phyloP scores from a whole-genome alignment of 2,329 filamentous ascomycete species.

The Cercospora sp. region DNA sequence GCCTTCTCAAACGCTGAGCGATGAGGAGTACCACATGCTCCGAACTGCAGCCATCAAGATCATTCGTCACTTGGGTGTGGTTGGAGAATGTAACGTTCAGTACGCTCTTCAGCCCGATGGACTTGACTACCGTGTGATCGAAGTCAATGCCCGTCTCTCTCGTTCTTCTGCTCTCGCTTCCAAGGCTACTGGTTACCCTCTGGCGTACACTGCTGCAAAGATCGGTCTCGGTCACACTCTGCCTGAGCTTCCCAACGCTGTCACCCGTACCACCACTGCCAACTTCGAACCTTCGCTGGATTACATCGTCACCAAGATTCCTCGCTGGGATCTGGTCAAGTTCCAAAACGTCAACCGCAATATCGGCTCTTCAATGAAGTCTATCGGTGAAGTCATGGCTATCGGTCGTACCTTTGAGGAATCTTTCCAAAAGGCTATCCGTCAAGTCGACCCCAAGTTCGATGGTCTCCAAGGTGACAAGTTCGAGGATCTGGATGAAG shows the following conservation, averaged over 20 bases:
- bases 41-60: slow-evolving; percentile 97
- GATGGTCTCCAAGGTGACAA: slow-evolving; percentile 93
- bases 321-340: slow-evolving; percentile 96
- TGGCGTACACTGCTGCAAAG: slow-evolving; percentile 97
- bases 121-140: slow-evolving; percentile 96
- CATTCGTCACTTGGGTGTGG: slow-evolving; percentile 91
- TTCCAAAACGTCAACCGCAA: slow-evolving; percentile 98
- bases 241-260: slow-evolving; percentile 93
- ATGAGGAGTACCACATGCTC: slow-evolving; percentile 99
- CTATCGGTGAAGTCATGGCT: slow-evolving; percentile 98
- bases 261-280: slow-evolving; percentile 97
- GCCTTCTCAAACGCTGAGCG: slow-evolving; percentile 92
- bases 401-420: slow-evolving; percentile 98
- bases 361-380: slow-evolving; percentile 98
- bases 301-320: slow-evolving; percentile 98
- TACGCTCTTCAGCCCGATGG: slow-evolving; percentile 96
- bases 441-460: slow-evolving; percentile 90
- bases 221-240: slow-evolving; percentile 95
- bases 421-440: slow-evolving; percentile 97
- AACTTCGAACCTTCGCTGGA: slow-evolving; percentile 98
- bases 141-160: slow-evolving; percentile 97
- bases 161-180: slow-evolving; percentile 95
- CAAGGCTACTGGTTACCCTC: slow-evolving; percentile 95
- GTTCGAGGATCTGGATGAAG: slow-evolving; percentile 88
- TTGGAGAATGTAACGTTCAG: slow-evolving; percentile 98